These are phyloP conservation scores for Cyclocybe aegerita DNA, from an alignment of 768 basidiomycete genomes.

Conservation along the genomic window DNA sequence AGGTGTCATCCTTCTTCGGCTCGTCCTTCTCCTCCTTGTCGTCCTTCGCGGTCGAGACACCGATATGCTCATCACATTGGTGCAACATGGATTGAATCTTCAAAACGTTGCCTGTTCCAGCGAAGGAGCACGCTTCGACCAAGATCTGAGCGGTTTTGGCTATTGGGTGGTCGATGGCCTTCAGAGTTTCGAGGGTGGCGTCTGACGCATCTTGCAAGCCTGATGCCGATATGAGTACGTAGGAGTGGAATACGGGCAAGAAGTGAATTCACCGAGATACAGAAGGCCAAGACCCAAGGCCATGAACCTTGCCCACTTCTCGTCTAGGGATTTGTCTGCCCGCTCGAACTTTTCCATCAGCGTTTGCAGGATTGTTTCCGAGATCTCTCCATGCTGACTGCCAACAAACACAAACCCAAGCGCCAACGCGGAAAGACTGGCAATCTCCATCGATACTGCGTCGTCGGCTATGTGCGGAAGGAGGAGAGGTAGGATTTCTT, in stretches of 20 bases:
- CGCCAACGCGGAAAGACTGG: constrained; percentile 80
- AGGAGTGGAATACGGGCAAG: not conserved
- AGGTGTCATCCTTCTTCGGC: constrained; percentile 72
- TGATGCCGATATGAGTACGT: constrained; percentile 27
- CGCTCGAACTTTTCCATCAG: constrained; percentile 77
- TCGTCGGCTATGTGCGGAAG: constrained; percentile 85
- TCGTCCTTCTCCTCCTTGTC: constrained; percentile 47
- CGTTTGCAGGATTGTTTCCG: constrained; percentile 85
- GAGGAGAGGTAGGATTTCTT: constrained; percentile 78
- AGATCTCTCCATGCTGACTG: constrained; percentile 91
- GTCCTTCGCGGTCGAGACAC: constrained; percentile 54
- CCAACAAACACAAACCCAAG: constrained; percentile 96
- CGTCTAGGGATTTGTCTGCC: constrained; percentile 71
- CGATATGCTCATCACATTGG: constrained; percentile 90
- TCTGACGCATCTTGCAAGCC: constrained; percentile 93
- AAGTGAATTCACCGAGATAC: constrained; percentile 69
- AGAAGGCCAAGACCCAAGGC: constrained; percentile 85
- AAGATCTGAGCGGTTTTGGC: constrained; percentile 89
- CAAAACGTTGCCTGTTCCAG: constrained; percentile 93
- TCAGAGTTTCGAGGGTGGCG: constrained; percentile 89
- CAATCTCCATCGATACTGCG: constrained; percentile 82
- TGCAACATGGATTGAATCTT: constrained; percentile 92
- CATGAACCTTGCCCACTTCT: constrained; percentile 95
- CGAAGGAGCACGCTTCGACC: constrained; percentile 92
- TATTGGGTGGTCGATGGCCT: constrained; percentile 90